phyloP scores from a whole-genome alignment of 2,329 filamentous ascomycete species.

The Penicillium sp. region DNA sequence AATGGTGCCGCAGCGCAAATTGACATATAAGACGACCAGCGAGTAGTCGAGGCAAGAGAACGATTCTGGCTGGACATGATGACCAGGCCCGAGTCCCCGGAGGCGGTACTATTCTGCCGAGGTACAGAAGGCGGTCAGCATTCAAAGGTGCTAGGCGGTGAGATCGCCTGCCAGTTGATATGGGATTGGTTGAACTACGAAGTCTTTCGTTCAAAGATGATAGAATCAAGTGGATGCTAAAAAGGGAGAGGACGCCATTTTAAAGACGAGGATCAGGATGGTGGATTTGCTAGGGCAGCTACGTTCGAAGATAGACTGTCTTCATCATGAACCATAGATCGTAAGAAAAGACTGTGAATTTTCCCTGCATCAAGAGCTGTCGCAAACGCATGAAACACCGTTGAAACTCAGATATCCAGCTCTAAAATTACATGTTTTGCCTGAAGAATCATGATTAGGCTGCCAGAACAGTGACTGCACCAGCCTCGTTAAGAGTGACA shows the following conservation, averaged over 20 bases:
- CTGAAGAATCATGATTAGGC: conserved; percentile 50
- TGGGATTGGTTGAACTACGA: neutral
- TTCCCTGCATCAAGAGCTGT: conserved; percentile 18
- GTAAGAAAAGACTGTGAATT: conserved; percentile 5
- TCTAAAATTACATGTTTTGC: conserved; percentile 28
- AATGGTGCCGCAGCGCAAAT: neutral
- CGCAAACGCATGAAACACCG: conserved; percentile 22
- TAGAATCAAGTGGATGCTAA: neutral
- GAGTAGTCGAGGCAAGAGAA: neutral
- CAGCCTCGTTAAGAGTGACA: conserved; percentile 72
- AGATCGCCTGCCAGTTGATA: neutral
- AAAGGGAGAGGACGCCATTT: neutral
- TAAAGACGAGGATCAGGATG: neutral
- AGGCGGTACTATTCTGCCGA: conserved; percentile 15
- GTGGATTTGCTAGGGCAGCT: neutral
- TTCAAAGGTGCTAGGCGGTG: neutral
- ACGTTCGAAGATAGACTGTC: too few species aligned
- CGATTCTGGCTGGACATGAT: conserved; percentile 8
- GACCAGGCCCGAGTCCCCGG: conserved; percentile 12
- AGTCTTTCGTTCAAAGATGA: neutral
- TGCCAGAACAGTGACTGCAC: conserved; percentile 71
- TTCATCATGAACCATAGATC: neutral
- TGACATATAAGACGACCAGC: conserved; percentile 2
- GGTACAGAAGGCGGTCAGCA: neutral
- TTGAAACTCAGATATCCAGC: conserved; percentile 20